Base-by-base conservation (phyloP, 1,139 yeast species). In the Diutina sp. region DNA sequence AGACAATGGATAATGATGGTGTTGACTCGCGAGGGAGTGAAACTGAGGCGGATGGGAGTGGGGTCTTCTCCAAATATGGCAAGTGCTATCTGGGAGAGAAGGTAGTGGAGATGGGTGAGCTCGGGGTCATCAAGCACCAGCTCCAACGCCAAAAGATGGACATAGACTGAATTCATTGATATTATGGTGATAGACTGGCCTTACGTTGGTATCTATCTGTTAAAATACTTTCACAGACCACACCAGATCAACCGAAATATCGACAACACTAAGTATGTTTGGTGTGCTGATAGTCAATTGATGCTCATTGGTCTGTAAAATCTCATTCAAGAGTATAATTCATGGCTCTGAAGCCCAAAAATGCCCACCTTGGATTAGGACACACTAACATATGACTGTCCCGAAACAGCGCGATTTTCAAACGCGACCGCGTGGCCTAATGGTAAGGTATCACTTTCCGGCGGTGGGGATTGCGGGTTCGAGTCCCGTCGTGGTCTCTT, bases 401-500 rank as follows among this genome's bases (percentile, higher is more conserved):
- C n/a, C 11, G 11, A 35, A 35, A 35, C 2, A 11, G 6, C 6
- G 6, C 41, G 6, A 35, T 35, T 9, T 12, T 25, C 29, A 46
- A 14, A 35, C 41, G 41, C 41, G 51, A 25, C 51, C 51, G 51
- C 51, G 51, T 47, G 51, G 51, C 51, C 51, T 47, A 47, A 47
- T 47, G 51, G 51, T 47, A 47, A 47, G 51, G 51, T 47, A 47
- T 47, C 51, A 47, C 51, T 47, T 47, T 47, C 51, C 51, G 51
- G 51, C 51, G 51, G 51, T 47, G 51, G 51, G 51, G 51, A 47
- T 47, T 47, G 51, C 51, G 51, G 51, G 51, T 47, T 47, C 51
- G 51, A 47, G 51, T 47, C 51, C 51, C 30, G 51, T 30, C 51
- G 51, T 47, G 51, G 51, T 28, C 51, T 47, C n/a, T 47, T 47